Base-by-base conservation (phyloP, 306 rosid species). In the Casuarina glauca region DNA sequence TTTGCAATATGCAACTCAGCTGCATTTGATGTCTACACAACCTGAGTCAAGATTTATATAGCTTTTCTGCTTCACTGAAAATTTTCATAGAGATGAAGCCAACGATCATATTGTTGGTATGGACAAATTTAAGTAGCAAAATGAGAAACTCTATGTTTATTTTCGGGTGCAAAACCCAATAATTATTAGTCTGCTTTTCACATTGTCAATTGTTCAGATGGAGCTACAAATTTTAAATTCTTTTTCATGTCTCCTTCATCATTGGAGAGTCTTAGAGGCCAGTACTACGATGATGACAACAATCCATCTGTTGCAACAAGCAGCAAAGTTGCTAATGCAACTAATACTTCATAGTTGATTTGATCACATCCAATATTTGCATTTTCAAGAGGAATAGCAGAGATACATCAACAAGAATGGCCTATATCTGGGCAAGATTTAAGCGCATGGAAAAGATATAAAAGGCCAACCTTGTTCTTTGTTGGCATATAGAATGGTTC, bases 401-500 rank as follows among this genome's bases (percentile, higher is more conserved):
- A 10, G 57, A 46, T 50, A 55, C 78, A 73, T 52, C 13, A 69
- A n/a, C 68, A 75, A 58, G 19, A 72, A 43, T 6, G 58, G 1
- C 32, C 32, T 41, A 42, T 67, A 67, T 67, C n/a, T n/a, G 2
- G 4, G 42, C 71, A 42, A 66, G 71, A 4, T 10, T 66, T 26
- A 1, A 41, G 3, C 1, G 19, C 1, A 15, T 9, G n/a, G 32
- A 55, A 66, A 70, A 4, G 16, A 50, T 11, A 26, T 20, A 69
- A 20, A 42, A 4, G 42, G 50, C 83, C 79, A 78, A 91, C 99
- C 91, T 95, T 95, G 83, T 91, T 91, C 86, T 93, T 95, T 62
- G 90, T 91, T 53, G 99, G 99, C 93, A 95, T 79, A 83, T 95
- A 95, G 91, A 93, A 93, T 20, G 99, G 99, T 82, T 95, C 97